Evolutionary conservation across 2,329 filamentous ascomycete genomes (phyloP), one percentile per base, ranked within the genome.

Genomic region (Penicillium brevicompactum): DNA sequence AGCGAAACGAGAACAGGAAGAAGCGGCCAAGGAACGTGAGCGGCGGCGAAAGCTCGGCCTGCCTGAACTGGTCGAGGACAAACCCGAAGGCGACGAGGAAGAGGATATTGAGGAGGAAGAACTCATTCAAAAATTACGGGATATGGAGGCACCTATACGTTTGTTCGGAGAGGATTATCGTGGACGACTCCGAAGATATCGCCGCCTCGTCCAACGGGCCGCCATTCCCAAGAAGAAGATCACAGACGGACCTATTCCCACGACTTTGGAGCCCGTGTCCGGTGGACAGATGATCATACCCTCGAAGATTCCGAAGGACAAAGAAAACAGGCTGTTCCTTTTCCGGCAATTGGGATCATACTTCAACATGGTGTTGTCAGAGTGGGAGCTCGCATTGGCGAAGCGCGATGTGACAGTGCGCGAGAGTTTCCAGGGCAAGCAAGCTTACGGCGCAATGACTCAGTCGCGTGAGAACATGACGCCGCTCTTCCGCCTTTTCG

Each of bases 351-450:
- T 99, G 53, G 90, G 90, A 18, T 94, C 90, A 46, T 99, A 97
- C 79, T 97, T 99, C 78, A 95, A 90, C 50, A 91, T 99, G 86
- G 86, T 99, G n/a, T 79, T 99, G 55, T 84, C 82, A 43, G 93
- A 95, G 73, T 99, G 95, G 88, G 86, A 92, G 65, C 70, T 78
- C 40, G 92, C 92, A 5, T 84, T 99, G 66, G 84, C 84, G 5
- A 76, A 78, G 45, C 81, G 86, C 46, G 77, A 82, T 27, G 65
- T 74, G 8, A 77, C 79, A 2, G 81, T 87, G 31, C 85, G 89
- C 64, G 84, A 87, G 57, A 92, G 90, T 27, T 88, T 87, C 62
- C 86, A 90, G 18, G 91, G 92, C 66, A 91, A 91, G 67, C 85
- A 87, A 59, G 94, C 94, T 5, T 87, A 89, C 65, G 88, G 84